phyloP scores from a whole-genome alignment of 805 yeast genomes.

The Lachancea fermentati region DNA sequence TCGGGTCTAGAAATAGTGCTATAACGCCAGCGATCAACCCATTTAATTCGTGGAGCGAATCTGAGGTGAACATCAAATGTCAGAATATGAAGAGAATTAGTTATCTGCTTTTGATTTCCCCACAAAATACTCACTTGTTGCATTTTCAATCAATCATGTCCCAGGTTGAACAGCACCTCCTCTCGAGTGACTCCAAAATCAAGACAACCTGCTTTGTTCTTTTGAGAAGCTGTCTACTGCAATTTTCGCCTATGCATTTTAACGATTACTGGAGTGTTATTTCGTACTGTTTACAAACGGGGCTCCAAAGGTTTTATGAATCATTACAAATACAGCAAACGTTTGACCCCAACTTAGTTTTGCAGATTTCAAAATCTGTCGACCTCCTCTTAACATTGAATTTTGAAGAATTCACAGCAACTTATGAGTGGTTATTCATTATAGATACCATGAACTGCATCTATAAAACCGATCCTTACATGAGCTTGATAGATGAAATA shows the following conservation, averaged over 20 bases:
- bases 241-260: slow-evolving; percentile 58
- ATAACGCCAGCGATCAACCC: slow-evolving; percentile 47
- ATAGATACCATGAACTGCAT: slow-evolving; percentile 59
- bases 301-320: slow-evolving; percentile 28
- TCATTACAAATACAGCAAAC: slow-evolving; percentile 24
- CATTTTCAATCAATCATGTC: slow-evolving; percentile 44
- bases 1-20: slow-evolving; percentile 37
- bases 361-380: slow-evolving; percentile 67
- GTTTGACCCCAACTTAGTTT: slow-evolving; percentile 32
- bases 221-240: slow-evolving; percentile 59
- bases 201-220: slow-evolving; percentile 40
- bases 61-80: slow-evolving; percentile 51
- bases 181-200: slow-evolving; percentile 27
- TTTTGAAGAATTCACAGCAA: slow-evolving; percentile 68
- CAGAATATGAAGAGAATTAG: slow-evolving; percentile 56
- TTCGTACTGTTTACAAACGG: slow-evolving; percentile 50
- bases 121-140: slow-evolving; percentile 48
- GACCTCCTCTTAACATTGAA: slow-evolving; percentile 66
- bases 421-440: slow-evolving; percentile 79
- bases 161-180: slow-evolving; percentile 37
- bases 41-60: slow-evolving; percentile 65
- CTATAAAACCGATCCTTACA: slow-evolving; percentile 34
- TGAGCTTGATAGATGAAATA: slow-evolving; percentile 43
- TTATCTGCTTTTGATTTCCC: slow-evolving; percentile 57
- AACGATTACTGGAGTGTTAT: slow-evolving; percentile 65